Evolutionary conservation across 805 yeast genomes (phyloP), one percentile per base, ranked within the genome.

Genomic region (Metschnikowia reukaufii): DNA sequence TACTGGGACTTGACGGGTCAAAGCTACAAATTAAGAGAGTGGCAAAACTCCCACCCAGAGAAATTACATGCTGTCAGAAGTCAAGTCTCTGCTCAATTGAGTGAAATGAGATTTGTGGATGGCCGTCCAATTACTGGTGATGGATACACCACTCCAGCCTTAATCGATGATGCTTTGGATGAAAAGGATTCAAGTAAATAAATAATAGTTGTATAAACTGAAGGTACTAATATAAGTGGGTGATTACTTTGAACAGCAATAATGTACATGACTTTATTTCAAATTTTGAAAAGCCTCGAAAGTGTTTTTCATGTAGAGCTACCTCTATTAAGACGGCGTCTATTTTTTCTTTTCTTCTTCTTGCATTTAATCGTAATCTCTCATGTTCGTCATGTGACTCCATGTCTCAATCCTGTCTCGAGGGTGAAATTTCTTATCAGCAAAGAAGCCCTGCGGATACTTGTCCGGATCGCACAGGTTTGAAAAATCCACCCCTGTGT

Each of bases 1-100:
- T 88, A 84, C 66, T 89, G 96, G 96, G 96, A 89, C 63, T 55
- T 78, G 35, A 70, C 85, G 20, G 96, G 96, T 16, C 94, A 88
- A 64, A 67, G 83, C 1, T 64, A 80, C 64, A 89, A 87, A 64
- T 70, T 89, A 48, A 73, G 77, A 52, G 84, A 76, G 55, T 89
- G 96, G 94, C 96, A 88, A 66, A 60, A 73, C 17, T 68, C 68
- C 3, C 80, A 88, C 57, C 94, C 94, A 2, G 92, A 87, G 55
- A 73, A 82, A 51, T 63, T 88, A 50, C 94, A 87, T 59, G 86
- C 81, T 25, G 87, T 85, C n/a, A 75, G 74, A 59, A 77, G 84
- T 29, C 90, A 84, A 68, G 73, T 84, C 8, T 60, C 63, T 12
- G 72, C 72, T 2, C 51, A 54, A 38, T 44, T 54, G 44, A 41